Evolutionary conservation across 176 grass and related monocot species (phyloP).

Genomic region (Oryza coarctata): DNA sequence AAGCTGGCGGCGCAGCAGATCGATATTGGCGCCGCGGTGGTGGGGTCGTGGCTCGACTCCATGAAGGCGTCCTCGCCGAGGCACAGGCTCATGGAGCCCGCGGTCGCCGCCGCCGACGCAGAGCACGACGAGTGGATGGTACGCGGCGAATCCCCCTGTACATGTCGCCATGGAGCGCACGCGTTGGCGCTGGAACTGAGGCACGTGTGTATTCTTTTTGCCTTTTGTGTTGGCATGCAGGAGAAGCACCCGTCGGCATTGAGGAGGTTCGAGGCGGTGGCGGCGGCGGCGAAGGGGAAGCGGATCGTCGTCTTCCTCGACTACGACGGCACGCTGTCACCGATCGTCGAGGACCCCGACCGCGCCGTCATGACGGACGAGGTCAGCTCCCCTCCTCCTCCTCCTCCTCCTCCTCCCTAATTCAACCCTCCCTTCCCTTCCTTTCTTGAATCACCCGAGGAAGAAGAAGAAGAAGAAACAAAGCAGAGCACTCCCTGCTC

Average conservation of each 20-base stretch:
- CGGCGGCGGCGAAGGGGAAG: conserved; percentile 53
- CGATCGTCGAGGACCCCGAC: conserved; percentile 82
- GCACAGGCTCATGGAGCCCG: conserved; percentile 30
- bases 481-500: conserved; percentile 37
- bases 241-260: conserved; percentile 71
- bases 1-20: conserved; percentile 49
- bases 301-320: conserved; percentile 72
- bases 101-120: not conserved
- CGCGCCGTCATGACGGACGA: conserved; percentile 71
- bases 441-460: not conserved
- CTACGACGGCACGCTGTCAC: conserved; percentile 84
- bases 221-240: conserved; percentile 38
- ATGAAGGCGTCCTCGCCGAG: conserved; percentile 71
- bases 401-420: not conserved
- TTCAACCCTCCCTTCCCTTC: not conserved
- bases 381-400: not conserved
- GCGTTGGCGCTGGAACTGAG: not conserved
- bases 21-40: conserved; percentile 42
- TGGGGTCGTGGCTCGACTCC: conserved; percentile 55
- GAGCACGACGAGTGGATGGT: conserved; percentile 61
- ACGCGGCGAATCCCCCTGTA: not conserved
- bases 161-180: not conserved
- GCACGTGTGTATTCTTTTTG: not conserved
- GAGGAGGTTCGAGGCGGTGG: conserved; percentile 47
- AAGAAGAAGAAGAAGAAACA: not conserved